phyloP scores from a whole-genome alignment of 352 stramenopile genomes.

The Globisporangium carolinianum region DNA sequence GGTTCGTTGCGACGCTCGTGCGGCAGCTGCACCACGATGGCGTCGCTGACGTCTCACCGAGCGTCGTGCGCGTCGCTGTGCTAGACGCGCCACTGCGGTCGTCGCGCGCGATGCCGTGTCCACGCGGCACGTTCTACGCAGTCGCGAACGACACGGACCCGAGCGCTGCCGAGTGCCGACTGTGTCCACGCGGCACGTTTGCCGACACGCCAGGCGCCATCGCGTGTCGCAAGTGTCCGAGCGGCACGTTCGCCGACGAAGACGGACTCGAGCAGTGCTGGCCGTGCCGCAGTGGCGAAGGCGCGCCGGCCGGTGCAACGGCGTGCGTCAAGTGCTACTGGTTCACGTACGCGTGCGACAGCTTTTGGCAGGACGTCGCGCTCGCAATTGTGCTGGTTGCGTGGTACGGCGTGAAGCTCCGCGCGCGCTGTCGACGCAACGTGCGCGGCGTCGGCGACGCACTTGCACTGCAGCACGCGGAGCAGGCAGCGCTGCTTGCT shows the following conservation, averaged over 20 bases:
- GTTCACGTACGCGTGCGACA: conserved; percentile 40
- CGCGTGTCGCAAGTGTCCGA: conserved; percentile 27
- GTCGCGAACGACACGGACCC: neutral
- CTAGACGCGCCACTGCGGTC: conserved; percentile 6
- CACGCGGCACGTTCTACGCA: conserved; percentile 18
- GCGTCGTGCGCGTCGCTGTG: conserved; percentile 5
- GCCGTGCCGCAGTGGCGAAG: conserved; percentile 28
- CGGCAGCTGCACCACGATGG: conserved; percentile 9
- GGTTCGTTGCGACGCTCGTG: conserved; percentile 9
- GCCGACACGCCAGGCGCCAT: conserved; percentile 21
- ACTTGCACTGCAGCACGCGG: conserved; percentile 24
- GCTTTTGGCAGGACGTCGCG: conserved; percentile 51
- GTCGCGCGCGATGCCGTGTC: conserved; percentile 25
- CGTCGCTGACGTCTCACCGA: conserved; percentile 8
- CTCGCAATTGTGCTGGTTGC: conserved; percentile 17
- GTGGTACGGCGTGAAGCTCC: conserved; percentile 17
- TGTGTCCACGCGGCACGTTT: conserved; percentile 32
- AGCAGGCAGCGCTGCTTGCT: conserved; percentile 37
- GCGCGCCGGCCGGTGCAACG: conserved; percentile 23
- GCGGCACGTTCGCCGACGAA: conserved; percentile 26
- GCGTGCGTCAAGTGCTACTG: conserved; percentile 40
- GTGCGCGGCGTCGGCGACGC: conserved; percentile 18
- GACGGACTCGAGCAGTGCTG: conserved; percentile 32
- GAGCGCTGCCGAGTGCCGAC: conserved; percentile 12
- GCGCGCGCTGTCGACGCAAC: conserved; percentile 22